These are phyloP conservation scores for Myxozyma melibiosi DNA, from an alignment of 805 yeast genomes.

Conservation along the genomic window DNA sequence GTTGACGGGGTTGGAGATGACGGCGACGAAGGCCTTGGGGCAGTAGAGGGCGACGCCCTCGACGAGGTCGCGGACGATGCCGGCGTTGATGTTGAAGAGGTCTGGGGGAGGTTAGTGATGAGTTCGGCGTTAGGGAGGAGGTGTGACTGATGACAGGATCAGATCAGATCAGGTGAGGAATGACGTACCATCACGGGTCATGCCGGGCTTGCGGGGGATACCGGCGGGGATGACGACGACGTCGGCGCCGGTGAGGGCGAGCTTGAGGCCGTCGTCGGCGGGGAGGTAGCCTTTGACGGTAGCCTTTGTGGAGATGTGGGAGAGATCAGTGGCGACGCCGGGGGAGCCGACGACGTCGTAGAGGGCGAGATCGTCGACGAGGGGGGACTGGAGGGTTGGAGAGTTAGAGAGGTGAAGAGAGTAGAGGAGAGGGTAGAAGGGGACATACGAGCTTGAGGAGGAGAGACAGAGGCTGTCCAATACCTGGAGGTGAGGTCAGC, in stretches of 20 bases:
- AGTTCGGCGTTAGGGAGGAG: background rate
- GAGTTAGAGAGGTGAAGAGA: background rate
- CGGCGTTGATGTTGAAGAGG: constrained; percentile 79
- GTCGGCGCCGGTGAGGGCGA: constrained; percentile 77
- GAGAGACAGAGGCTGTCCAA: constrained; percentile 89
- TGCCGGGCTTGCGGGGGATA: constrained; percentile 91
- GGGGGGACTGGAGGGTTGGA: constrained; percentile 47
- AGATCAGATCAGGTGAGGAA: background rate
- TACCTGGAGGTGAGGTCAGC: constrained; percentile 50
- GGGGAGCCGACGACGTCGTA: constrained; percentile 83
- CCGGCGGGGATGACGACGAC: constrained; percentile 91
- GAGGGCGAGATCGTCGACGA: constrained; percentile 66
- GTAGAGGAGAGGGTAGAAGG: background rate
- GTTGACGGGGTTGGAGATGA: constrained; percentile 93
- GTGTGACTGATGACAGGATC: background rate
- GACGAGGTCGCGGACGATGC: constrained; percentile 73
- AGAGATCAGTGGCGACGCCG: constrained; percentile 86
- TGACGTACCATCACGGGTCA: constrained; percentile 75
- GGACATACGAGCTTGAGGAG: constrained; percentile 61
- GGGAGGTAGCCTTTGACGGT: constrained; percentile 64
- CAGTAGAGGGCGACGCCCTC: constrained; percentile 70
- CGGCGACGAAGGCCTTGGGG: constrained; percentile 74
- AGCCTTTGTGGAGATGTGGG: constrained; percentile 76
- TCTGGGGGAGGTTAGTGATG: constrained; percentile 37
- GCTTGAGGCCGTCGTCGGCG: constrained; percentile 60